Evolutionary conservation across 306 rosid species (phyloP), one percentile per base, ranked within the genome.

Genomic region (Mucuna pruriens): DNA sequence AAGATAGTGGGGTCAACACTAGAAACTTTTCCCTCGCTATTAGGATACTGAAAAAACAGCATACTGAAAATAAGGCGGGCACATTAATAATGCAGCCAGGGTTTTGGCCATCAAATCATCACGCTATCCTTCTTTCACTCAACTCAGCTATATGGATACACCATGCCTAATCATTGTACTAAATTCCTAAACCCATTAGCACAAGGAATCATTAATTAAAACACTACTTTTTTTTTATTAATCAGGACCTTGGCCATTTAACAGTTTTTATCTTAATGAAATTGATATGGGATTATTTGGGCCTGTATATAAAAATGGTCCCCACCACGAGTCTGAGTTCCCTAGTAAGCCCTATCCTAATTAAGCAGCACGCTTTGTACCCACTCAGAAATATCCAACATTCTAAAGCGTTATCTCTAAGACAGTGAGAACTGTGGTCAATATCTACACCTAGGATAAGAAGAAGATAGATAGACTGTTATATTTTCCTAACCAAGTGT

Each of bases 361-460:
- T n/a, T n/a, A 20, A 64, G 15, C 20, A 70, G 34, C 33, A 76
- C 39, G 48, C 74, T 17, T 16, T 80, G 8, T 33, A 57, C 78
- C 81, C 67, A 83, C 74, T 80, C 73, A 36, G 25, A 64, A 46
- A 34, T 48, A 51, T 48, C 55, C 64, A 80, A 79, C 85, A 75
- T 52, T 70, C 45, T 20, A 84, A 67, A 77, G 74, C 85, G 75
- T 77, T 70, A 83, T 81, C 85, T 67, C 52, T 66, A 83, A 67
- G 85, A 63, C 66, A 42, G 33, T 17, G 71, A 77, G 82, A 77
- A 1, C 29, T 58, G 34, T 61, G 69, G 82, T 49, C 78, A 77
- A 42, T 34, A 65, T 77, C 73, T 64, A 11, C 40, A 54, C 57
- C 15, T 2, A 70, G 60, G 69, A 71, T 75, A 76, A 15, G n/a